Conservation (phyloP, 208 protist genomes). For the Crithidia bombi region DNA sequence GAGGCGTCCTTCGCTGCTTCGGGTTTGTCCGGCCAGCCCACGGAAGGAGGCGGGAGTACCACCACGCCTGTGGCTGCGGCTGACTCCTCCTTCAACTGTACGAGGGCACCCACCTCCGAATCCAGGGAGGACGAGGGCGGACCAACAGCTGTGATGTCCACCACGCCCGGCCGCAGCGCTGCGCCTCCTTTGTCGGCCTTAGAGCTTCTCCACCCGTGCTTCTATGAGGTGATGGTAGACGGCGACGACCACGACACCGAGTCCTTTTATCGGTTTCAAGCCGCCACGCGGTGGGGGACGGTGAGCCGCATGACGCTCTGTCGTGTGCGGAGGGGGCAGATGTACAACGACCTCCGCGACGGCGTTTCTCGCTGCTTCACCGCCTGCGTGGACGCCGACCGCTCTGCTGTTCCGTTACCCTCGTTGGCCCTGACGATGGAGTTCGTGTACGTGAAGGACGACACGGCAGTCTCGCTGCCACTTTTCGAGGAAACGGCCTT, state of each 20-base stretch:
- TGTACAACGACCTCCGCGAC: constrained; percentile 44
- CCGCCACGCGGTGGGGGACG: constrained; percentile 41
- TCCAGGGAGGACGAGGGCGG: constrained; percentile 7
- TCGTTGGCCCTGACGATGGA: constrained; percentile 10
- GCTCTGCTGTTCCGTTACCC: not conserved
- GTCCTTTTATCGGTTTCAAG: constrained; percentile 28
- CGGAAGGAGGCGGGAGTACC: not conserved
- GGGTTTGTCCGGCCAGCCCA: not conserved
- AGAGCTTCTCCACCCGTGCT: not conserved
- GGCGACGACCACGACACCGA: not conserved
- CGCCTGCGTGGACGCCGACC: too few species aligned
- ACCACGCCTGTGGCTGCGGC: not conserved
- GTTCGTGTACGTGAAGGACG: not conserved
- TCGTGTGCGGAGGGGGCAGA: constrained; percentile 31
- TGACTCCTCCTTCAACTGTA: not conserved
- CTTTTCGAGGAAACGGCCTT: not conserved
- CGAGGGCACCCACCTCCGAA: not conserved
- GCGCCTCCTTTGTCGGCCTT: not conserved
- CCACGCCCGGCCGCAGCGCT: not conserved
- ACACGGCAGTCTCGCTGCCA: not conserved
- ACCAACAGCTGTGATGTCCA: constrained; percentile 20
- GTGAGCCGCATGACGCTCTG: constrained; percentile 39
- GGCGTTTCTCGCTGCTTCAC: constrained; percentile 40
- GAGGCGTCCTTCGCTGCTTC: not conserved
- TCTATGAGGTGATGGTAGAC: not conserved